Evolutionary conservation across 306 rosid species (phyloP), one percentile per base, ranked within the genome.

Genomic region (Morella rubra): DNA sequence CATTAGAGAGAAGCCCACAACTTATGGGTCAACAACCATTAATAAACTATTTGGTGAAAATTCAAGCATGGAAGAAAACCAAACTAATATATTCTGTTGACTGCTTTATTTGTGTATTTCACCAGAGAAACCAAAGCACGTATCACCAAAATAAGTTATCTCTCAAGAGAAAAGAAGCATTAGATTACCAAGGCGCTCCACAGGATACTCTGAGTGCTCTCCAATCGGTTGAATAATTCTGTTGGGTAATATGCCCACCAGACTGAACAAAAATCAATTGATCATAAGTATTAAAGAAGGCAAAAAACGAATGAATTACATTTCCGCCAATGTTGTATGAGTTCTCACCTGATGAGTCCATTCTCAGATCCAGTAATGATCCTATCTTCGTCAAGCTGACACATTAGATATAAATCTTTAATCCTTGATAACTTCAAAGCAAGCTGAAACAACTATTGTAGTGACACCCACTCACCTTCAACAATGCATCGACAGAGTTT

Each of bases 381-480:
- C 82, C 96, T 86, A 84, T 94, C 96, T 86, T 94, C 98, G 64
- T 94, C 98, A 89, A 94, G 93, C 98, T 94, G 81, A 71, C 19
- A 82, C 77, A 47, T 55, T 64, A 42, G 53, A 1, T 44, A 15
- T 18, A 37, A 59, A 64, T 32, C 66, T 62, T 66, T 72, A 75
- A 22, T 59, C 19, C 27, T 15, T 3, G 19, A 65, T 59, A 61
- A 54, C 40, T 66, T 8, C 40, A 81, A 77, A 75, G 54, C 46
- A 27, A 19, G 18, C 18, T 53, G 24, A 81, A 68, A 71, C 73
- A 61, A 73, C 22, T 53, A 75, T 53, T 65, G 55, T 59, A 60
- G 83, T 19, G 76, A 69, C 61, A 37, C 60, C 27, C 37, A 79
- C 79, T 82, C 72, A 91, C 98, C 94, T 94, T 94, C 84, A 93